These are phyloP conservation scores for Oldenlandia corymbosa DNA, from an alignment of 257 asterid genomes.

Conservation along the genomic window DNA sequence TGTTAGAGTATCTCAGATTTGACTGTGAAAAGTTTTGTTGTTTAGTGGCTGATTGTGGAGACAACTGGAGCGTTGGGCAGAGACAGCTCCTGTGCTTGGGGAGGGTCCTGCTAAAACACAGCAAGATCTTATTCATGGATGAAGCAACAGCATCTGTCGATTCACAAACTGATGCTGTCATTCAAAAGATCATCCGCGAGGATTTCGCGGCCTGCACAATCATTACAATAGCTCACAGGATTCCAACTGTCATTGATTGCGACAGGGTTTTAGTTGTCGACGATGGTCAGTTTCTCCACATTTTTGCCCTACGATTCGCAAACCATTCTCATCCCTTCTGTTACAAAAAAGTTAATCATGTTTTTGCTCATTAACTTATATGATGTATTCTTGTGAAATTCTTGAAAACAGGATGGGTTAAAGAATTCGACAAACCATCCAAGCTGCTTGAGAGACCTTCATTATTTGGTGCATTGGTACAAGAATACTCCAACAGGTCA, in stretches of 20 bases:
- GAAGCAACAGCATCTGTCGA: conserved; percentile 92
- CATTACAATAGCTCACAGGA: conserved; percentile 74
- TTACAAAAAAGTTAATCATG: no score
- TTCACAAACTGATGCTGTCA: conserved; percentile 63
- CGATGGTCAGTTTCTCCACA: conserved; percentile 41
- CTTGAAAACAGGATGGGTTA: conserved; percentile 44
- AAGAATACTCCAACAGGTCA: conserved; percentile 60
- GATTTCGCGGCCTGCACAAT: conserved; percentile 58
- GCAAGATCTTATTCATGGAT: conserved; percentile 61
- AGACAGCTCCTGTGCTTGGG: conserved; percentile 76
- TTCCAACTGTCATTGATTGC: conserved; percentile 70
- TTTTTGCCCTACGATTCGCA: background rate
- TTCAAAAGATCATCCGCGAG: conserved; percentile 56
- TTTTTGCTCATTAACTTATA: background rate
- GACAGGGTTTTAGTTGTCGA: conserved; percentile 61
- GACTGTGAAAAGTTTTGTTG: background rate
- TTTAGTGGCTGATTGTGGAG: conserved; percentile 58
- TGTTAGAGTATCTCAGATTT: background rate
- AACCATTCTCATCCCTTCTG: no score
- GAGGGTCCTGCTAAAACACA: conserved; percentile 58
- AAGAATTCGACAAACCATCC: conserved; percentile 56
- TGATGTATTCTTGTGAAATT: background rate
- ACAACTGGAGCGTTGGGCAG: conserved; percentile 85
- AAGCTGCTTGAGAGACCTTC: conserved; percentile 46
- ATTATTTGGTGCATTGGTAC: conserved; percentile 56